Conservation (phyloP, 257 asterid species). For the Solanum dulcamara region DNA sequence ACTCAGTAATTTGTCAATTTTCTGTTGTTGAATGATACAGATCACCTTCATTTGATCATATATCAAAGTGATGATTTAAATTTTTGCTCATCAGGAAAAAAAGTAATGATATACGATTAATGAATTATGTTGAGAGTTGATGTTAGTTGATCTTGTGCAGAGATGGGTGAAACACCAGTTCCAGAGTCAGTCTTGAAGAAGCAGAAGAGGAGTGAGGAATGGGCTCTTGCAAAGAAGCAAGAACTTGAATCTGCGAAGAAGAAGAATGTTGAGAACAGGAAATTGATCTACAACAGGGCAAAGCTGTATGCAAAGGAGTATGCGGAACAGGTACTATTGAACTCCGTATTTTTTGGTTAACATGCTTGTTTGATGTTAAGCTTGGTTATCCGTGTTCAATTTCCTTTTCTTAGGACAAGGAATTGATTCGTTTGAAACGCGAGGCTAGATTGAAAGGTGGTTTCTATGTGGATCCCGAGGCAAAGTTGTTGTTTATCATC, state of each 20-base stretch:
- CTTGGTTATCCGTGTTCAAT: background rate
- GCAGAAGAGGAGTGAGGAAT: constrained; percentile 47
- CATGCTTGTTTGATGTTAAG: background rate
- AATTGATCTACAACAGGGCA: constrained; percentile 33
- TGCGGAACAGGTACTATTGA: constrained; percentile 20
- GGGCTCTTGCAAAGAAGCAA: constrained; percentile 36
- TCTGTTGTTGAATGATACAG: background rate
- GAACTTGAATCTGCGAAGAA: constrained; percentile 27
- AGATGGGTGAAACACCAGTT: constrained; percentile 34
- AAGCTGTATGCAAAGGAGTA: constrained; percentile 34
- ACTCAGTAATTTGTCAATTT: background rate
- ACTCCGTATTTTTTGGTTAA: background rate
- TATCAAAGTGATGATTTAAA: background rate
- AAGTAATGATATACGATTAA: background rate
- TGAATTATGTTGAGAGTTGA: background rate
- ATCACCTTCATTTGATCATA: background rate
- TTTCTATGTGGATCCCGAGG: constrained; percentile 46
- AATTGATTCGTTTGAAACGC: constrained; percentile 40
- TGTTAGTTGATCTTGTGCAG: background rate
- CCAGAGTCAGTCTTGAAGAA: constrained; percentile 51
- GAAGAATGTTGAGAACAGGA: constrained; percentile 29
- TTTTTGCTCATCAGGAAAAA: background rate
- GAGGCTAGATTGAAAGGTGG: constrained; percentile 62
- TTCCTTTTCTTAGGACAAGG: constrained; percentile 24
- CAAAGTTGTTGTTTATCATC: constrained; percentile 39